Evolutionary conservation across 371 early-diverging fungal genomes (phyloP).

Genomic region (Parasitella parasitica): DNA sequence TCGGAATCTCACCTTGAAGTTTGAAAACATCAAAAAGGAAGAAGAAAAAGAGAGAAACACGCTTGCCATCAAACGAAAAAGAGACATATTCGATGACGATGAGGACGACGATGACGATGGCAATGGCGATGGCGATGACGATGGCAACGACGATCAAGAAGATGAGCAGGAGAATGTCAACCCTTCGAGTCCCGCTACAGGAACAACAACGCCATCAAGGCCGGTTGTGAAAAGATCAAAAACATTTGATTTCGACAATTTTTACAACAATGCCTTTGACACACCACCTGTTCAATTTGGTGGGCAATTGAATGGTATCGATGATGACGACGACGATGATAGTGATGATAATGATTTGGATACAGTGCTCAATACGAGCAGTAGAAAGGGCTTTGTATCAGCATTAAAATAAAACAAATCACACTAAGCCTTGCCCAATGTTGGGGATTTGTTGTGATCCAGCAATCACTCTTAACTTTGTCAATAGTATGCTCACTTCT

Average conservation of each 20-base stretch:
- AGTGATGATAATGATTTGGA: conserved; percentile 1
- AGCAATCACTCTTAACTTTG: too few species aligned
- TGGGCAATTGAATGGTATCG: not conserved
- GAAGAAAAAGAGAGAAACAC: not conserved
- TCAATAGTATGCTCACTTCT: too few species aligned
- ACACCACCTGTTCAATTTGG: not conserved
- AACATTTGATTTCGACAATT: not conserved
- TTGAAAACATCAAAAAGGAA: conserved; percentile 4
- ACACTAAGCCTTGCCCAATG: not conserved
- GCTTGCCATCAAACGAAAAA: not conserved
- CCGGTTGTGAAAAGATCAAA: not conserved
- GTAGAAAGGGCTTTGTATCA: not conserved
- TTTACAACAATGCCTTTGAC: not conserved
- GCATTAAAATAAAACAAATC: too few species aligned
- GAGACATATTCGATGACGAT: not conserved
- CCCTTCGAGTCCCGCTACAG: not conserved
- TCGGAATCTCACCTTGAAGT: conserved; percentile 8
- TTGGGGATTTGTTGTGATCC: not conserved
- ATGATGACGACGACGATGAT: not conserved
- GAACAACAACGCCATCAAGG: not conserved
- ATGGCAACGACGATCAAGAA: not conserved
- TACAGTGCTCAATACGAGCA: not conserved
- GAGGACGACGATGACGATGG: not conserved
- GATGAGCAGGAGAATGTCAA: not conserved
- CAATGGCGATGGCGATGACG: not conserved